These are phyloP conservation scores for Saccharomycopsis crataegensis DNA, from an alignment of 1,139 yeast species.

Conservation along the genomic window DNA sequence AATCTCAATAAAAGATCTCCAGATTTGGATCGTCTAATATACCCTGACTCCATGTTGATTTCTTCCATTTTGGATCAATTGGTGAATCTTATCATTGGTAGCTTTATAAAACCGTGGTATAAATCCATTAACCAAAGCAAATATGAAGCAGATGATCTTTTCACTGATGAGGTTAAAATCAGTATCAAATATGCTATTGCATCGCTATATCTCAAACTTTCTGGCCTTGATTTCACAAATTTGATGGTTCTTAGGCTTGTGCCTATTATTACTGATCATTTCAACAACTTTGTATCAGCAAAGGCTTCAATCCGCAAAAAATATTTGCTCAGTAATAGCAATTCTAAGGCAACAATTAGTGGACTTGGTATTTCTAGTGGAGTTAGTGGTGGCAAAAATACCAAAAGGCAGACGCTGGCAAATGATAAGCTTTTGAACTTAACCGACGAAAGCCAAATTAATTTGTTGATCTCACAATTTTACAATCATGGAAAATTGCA, in stretches of 20 bases:
- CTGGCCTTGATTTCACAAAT: constrained; percentile 45
- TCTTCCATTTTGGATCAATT: constrained; percentile 48
- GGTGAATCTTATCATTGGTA: constrained; percentile 40
- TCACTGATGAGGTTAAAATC: constrained; percentile 46
- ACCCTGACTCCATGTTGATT: constrained; percentile 45
- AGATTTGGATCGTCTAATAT: constrained; percentile 28
- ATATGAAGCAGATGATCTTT: constrained; percentile 32
- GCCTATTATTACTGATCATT: constrained; percentile 65
- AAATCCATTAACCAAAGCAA: constrained; percentile 28
- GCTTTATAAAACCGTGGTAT: constrained; percentile 57
- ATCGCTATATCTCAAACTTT: constrained; percentile 37
- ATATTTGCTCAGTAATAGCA: constrained; percentile 1
- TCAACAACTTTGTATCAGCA: constrained; percentile 46
- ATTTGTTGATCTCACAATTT: constrained; percentile 51
- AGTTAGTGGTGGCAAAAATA: not conserved
- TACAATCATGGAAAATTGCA: constrained; percentile 52
- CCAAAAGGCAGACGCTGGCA: not conserved
- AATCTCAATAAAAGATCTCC: constrained; percentile 5
- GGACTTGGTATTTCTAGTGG: not conserved
- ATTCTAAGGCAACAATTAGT: not conserved
- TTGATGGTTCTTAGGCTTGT: constrained; percentile 50
- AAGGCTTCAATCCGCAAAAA: constrained; percentile 31
- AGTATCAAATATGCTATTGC: constrained; percentile 40
- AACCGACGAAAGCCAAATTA: constrained; percentile 41
- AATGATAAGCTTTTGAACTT: constrained; percentile 20